Conservation (phyloP, 1,284 basidiomycete genomes). For the Leccinum pallidistipes region DNA sequence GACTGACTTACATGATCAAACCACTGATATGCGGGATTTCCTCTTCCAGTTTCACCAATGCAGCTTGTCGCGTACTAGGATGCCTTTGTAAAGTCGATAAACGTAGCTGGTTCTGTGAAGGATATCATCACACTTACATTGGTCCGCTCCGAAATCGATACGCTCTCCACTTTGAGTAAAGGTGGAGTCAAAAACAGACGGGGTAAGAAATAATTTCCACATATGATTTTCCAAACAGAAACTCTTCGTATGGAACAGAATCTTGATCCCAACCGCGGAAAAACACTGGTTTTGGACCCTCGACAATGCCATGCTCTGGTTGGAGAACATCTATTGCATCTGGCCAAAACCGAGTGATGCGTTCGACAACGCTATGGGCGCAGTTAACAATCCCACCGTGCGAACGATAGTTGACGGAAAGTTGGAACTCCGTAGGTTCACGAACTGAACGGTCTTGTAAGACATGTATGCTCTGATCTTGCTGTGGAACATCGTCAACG, state of each 20-base stretch:
- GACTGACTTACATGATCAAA: conserved; percentile 53
- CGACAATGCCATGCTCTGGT: conserved; percentile 57
- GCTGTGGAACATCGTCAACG: conserved; percentile 11
- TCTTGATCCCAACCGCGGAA: conserved; percentile 55
- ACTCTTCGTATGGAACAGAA: conserved; percentile 54
- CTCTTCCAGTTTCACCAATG: conserved; percentile 47
- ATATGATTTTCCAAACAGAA: conserved; percentile 52
- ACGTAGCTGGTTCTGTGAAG: neutral
- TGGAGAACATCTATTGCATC: conserved; percentile 61
- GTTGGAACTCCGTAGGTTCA: conserved; percentile 54
- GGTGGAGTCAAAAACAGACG: neutral
- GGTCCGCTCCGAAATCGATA: conserved; percentile 67
- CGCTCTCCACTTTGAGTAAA: conserved; percentile 40
- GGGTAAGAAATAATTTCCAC: conserved; percentile 11
- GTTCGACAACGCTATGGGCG: conserved; percentile 60
- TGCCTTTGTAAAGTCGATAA: conserved; percentile 42
- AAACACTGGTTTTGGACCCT: conserved; percentile 61
- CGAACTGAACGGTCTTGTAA: conserved; percentile 18
- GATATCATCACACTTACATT: conserved; percentile 45
- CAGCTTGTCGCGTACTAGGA: conserved; percentile 65
- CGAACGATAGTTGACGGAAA: conserved; percentile 68
- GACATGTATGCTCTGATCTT: conserved; percentile 16
- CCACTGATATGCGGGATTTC: conserved; percentile 61
- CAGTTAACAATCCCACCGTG: conserved; percentile 72
- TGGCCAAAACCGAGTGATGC: conserved; percentile 65